Evolutionary conservation across 768 basidiomycete genomes (phyloP).

Genomic region (Tulasnella sp.): DNA sequence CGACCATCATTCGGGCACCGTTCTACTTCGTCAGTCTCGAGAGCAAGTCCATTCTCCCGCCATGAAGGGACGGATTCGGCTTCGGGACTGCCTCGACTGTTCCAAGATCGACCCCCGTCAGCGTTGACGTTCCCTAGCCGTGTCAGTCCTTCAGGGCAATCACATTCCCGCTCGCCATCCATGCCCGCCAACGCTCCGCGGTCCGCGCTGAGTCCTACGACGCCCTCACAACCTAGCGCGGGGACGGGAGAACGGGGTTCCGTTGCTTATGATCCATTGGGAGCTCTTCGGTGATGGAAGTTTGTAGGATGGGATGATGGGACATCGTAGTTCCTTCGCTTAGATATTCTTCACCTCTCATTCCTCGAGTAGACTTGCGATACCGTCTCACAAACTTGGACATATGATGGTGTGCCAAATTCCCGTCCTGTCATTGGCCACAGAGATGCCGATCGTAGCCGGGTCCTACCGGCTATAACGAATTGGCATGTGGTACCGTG

Average conservation of each 20-base stretch:
- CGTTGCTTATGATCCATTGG: no score
- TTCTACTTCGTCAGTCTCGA: neutral
- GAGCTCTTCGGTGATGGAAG: no score
- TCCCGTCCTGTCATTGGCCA: neutral
- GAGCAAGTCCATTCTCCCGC: neutral
- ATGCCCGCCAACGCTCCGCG: neutral
- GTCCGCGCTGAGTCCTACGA: neutral
- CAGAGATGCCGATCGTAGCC: neutral
- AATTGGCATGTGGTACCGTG: constrained; percentile 9
- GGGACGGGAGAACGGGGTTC: no score
- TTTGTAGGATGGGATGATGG: no score
- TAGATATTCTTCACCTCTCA: no score
- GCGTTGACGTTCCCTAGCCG: neutral
- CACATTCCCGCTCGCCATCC: neutral
- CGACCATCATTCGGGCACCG: neutral
- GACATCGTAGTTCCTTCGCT: no score
- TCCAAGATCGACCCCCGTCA: neutral
- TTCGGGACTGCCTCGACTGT: neutral
- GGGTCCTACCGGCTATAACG: neutral
- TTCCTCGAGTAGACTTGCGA: no score
- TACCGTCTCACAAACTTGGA: no score
- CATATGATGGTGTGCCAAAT: neutral
- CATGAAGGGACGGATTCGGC: neutral
- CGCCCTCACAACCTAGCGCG: neutral
- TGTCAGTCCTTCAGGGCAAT: neutral